Percentiles rank a stretch among this genome's conserved stretches.
Conservation (phyloP, 805 yeast genomes). For the Yarrowia yakushimensis region DNA sequence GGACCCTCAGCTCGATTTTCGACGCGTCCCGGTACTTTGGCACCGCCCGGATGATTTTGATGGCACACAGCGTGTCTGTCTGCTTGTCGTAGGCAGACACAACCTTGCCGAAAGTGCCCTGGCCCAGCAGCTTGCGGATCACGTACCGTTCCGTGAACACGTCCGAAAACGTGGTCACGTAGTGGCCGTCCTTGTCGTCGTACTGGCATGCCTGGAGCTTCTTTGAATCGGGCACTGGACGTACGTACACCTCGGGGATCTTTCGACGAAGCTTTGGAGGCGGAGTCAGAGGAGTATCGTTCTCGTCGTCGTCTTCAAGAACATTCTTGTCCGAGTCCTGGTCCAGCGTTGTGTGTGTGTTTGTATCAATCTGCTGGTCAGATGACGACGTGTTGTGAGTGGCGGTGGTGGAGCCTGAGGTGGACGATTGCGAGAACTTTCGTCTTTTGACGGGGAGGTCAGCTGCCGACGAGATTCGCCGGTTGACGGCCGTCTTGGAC, state of each 20-base stretch:
- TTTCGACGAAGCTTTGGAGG: slow-evolving; percentile 34
- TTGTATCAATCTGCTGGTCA: background rate
- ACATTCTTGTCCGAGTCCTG: slow-evolving; percentile 6
- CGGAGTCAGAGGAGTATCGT: slow-evolving; percentile 23
- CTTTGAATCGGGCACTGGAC: slow-evolving; percentile 29
- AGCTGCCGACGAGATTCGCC: background rate
- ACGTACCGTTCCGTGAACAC: slow-evolving; percentile 61
- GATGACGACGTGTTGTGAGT: slow-evolving; percentile 12
- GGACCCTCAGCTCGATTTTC: slow-evolving; percentile 81
- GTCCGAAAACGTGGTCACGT: slow-evolving; percentile 37
- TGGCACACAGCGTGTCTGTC: slow-evolving; percentile 66
- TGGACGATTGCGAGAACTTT: slow-evolving; percentile 17
- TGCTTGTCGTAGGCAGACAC: slow-evolving; percentile 72
- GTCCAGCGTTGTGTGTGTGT: slow-evolving; percentile 18
- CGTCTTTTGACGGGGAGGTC: slow-evolving; percentile 15
- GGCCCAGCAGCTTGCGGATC: slow-evolving; percentile 70
- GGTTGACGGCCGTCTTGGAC: background rate
- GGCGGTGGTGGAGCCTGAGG: slow-evolving; percentile 22
- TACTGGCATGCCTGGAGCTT: slow-evolving; percentile 21
- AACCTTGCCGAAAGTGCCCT: slow-evolving; percentile 91
- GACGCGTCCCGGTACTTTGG: slow-evolving; percentile 96
- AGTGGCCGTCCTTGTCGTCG: slow-evolving; percentile 39
- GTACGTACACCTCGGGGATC: slow-evolving; percentile 35
- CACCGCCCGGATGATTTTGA: slow-evolving; percentile 86
- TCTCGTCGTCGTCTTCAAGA: slow-evolving; percentile 5